Evolutionary conservation across 805 yeast species (phyloP), one percentile per base, ranked within the genome.

Genomic region (Nakazawaea wyomingensis): DNA sequence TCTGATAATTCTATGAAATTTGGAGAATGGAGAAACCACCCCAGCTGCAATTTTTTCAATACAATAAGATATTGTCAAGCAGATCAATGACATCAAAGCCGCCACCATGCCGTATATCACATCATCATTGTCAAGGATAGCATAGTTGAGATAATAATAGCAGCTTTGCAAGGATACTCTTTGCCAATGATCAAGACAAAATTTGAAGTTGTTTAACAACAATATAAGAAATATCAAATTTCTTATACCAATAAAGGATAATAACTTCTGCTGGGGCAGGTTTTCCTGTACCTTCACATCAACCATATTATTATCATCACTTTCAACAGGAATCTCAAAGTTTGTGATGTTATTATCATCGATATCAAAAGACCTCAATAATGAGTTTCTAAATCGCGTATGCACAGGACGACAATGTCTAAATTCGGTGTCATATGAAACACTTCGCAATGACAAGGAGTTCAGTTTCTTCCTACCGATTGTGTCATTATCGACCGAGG

Each of bases 211-310:
- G 10, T 26, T 38, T 13, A 19, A 30, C 9, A 31, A 28, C 32
- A 35, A 20, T 6, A 44, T 24, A 36, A 44, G 16, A 17, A 44
- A 35, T 8, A 44, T n/a, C 43, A 44, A 39, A 28, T 44, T 44
- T 11, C 47, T 21, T 10, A 44, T 29, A 6, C 47, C 47, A 13
- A 34, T 33, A 30, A 44, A 44, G 8, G 47, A 44, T 7, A 37
- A 19, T 10, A 20, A 21, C 6, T 22, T 24, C 7, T 24, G 19
- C 19, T 31, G 41, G 3, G 37, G 37, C n/a, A 32, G 20, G 13
- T 10, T n/a, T 16, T 10, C 22, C 13, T 8, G 27, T 11, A 17
- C 22, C 20, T 32, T n/a, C n/a, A n/a, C n/a, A n/a, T n/a, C n/a
- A n/a, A n/a, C n/a, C n/a, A n/a, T n/a, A n/a, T n/a, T n/a, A n/a